These are phyloP conservation scores for Talaromyces amestolkiae DNA, from an alignment of 2,329 filamentous ascomycete species.

Conservation along the genomic window DNA sequence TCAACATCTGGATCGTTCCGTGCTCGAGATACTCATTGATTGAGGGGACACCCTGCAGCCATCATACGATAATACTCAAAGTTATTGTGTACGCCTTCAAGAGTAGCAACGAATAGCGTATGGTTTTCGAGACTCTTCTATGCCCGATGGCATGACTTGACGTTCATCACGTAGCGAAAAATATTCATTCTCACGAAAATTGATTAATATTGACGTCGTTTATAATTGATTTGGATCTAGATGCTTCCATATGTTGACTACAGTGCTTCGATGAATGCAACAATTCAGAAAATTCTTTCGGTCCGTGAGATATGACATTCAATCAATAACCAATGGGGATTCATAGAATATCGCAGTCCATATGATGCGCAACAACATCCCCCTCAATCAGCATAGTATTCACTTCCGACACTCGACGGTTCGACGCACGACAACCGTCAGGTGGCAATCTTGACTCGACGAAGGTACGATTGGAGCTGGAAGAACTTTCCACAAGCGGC, in stretches of 20 bases:
- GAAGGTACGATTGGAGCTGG: too few relatives aligned
- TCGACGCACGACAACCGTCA: background rate
- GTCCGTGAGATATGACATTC: background rate
- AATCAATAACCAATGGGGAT: background rate
- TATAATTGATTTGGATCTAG: background rate
- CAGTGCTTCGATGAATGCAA: background rate
- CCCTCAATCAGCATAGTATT: background rate
- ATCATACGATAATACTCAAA: background rate
- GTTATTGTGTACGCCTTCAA: background rate
- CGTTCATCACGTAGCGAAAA: background rate
- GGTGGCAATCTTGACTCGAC: background rate
- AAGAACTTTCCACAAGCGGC: background rate
- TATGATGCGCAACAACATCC: background rate
- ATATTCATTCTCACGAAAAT: background rate
- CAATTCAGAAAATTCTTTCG: background rate
- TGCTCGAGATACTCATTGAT: background rate
- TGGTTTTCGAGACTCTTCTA: background rate
- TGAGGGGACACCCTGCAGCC: background rate
- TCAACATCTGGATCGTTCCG: background rate
- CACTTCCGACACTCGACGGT: background rate
- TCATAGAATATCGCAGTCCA: too few relatives aligned
- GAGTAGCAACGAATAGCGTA: background rate
- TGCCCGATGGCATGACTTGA: background rate
- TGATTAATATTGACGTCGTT: background rate
- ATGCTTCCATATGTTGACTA: background rate